Evolutionary conservation across 1,284 basidiomycete genomes (phyloP).

Genomic region (Farysia itapuensis): DNA sequence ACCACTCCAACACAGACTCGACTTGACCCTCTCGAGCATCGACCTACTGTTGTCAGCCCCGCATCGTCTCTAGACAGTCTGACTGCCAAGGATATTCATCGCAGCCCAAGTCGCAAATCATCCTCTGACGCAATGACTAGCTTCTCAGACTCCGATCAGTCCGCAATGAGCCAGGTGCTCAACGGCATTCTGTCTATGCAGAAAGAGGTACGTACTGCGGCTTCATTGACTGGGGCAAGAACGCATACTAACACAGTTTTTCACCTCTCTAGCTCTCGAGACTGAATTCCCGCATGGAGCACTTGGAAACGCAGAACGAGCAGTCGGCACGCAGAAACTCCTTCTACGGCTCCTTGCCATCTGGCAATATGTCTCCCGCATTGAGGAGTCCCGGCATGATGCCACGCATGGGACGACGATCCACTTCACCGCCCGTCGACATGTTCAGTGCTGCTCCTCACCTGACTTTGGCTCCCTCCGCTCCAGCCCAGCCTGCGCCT

Average conservation of each 20-base stretch:
- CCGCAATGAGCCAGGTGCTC: conserved; percentile 45
- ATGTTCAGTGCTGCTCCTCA: conserved; percentile 23
- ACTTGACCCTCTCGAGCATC: too few species aligned
- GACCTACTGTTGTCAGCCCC: too few species aligned
- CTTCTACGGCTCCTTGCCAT: conserved; percentile 16
- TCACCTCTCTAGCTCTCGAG: conserved; percentile 34
- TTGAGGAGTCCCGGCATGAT: conserved; percentile 30
- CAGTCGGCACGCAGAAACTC: conserved; percentile 19
- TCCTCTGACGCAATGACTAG: conserved; percentile 20
- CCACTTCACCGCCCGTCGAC: conserved; percentile 37
- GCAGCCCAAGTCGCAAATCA: not conserved
- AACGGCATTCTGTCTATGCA: conserved; percentile 49
- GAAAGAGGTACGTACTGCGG: conserved; percentile 43
- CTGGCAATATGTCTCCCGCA: conserved; percentile 28
- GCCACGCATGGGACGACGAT: conserved; percentile 12
- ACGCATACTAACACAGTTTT: too few species aligned
- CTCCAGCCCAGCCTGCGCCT: conserved; percentile 36
- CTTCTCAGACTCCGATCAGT: conserved; percentile 11
- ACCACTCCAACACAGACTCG: not conserved
- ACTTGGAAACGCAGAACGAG: conserved; percentile 33
- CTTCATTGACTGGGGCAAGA: too few species aligned
- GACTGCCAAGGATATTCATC: not conserved
- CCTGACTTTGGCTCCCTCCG: conserved; percentile 20
- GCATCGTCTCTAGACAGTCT: not conserved
- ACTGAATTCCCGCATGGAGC: conserved; percentile 44